Base-by-base conservation (phyloP, 345 rosid species). In the Geranium rotundifolium region DNA sequence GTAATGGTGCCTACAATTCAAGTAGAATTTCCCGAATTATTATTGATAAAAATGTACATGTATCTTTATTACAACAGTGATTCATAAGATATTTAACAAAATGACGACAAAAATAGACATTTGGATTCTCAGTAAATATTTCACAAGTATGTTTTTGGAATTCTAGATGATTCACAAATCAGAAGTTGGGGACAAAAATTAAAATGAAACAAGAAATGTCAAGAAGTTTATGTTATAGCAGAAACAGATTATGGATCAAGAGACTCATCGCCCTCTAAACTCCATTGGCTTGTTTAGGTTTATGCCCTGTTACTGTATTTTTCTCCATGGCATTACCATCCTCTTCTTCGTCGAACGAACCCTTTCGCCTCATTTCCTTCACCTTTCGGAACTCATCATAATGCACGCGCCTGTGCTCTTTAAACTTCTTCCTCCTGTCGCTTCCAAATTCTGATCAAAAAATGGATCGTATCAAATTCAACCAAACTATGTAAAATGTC, bases 341-440 rank as follows among this genome's bases (percentile, higher is more conserved):
- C 63, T 75, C 88, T 18, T 85, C 95, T 64, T 76, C 95, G 1
- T 77, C 52, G 29, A 85, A 65, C 4, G 97, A 88, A 30, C 93
- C 95, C 29, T 79, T 71, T 17, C 76, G 75, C 68, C 79, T 71
- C 67, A 90, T 84, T 70, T 95, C 97, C 71, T 82, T 88, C 58
- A 90, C 93, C 66, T 78, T 90, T 64, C 66, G 84, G 73, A 82
- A 88, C 81, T 95, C 97, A 62, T 95, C 81, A 60, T 95, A 95
- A 66, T 95, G 99, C 49, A 76, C 93, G 71, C 81, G 76, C 69
- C 99, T 80, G 31, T 74, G 99, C 73, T 86, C 96, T 73, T 65
- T 85, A 72, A 93, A 93, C 60, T 78, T 80, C 41, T 69, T 72
- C 66, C 68, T 77, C 67, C 66, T 74, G 54, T 63, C 85, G 6